phyloP scores from a whole-genome alignment of 2,329 filamentous ascomycete genomes.

The Coniochaeta sp. region DNA sequence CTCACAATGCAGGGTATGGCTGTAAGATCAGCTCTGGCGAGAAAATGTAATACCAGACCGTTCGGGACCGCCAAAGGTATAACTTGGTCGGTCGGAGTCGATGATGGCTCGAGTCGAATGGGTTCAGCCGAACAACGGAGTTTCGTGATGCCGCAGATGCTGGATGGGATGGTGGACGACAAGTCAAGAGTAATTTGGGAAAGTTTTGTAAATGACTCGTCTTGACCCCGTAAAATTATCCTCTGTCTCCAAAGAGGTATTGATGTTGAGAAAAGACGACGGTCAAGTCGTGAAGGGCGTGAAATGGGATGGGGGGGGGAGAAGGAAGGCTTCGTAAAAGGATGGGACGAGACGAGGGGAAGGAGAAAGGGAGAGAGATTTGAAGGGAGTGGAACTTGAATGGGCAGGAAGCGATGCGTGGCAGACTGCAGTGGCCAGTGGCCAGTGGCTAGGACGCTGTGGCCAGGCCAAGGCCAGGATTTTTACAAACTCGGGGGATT shows the following conservation, averaged over 20 bases:
- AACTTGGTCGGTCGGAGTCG: not conserved
- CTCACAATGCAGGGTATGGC: not conserved
- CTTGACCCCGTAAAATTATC: not conserved
- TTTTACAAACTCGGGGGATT: not conserved
- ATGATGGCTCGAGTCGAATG: not conserved
- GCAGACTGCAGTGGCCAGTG: not conserved
- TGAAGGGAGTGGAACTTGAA: conserved; percentile 1
- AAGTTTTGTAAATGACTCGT: not conserved
- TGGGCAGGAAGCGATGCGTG: not conserved
- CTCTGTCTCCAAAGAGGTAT: not conserved
- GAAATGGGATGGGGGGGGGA: not conserved
- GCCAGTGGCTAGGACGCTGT: not conserved
- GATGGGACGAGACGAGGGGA: not conserved
- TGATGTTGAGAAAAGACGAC: not conserved
- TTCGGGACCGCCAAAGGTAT: not conserved
- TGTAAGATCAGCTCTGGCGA: not conserved
- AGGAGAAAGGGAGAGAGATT: conserved; percentile 3
- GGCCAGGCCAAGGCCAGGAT: not conserved
- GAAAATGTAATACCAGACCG: not conserved
- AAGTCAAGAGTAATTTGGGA: not conserved
- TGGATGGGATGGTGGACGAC: not conserved
- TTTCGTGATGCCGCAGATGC: not conserved
- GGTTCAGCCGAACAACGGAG: not conserved
- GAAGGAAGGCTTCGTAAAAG: not conserved
- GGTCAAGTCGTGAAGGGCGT: not conserved